Evolutionary conservation across 306 rosid species (phyloP).

Genomic region (Castanea mollissima): DNA sequence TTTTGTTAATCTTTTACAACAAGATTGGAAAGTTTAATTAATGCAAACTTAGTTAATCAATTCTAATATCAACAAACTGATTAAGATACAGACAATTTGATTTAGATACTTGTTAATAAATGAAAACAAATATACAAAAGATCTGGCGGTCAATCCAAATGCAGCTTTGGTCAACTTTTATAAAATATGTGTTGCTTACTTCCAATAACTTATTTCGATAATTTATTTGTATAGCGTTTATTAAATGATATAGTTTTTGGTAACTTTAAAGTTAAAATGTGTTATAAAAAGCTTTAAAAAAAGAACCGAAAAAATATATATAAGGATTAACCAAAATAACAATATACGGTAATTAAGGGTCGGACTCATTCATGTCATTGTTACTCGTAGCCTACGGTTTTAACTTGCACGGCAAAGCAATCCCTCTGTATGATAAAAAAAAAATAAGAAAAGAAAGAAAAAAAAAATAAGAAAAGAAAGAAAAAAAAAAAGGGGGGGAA

Average conservation of each 20-base stretch:
- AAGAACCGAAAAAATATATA: background rate
- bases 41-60: background rate
- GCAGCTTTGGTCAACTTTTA: background rate
- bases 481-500: background rate
- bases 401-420: constrained; percentile 6
- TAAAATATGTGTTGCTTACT: too few relatives aligned
- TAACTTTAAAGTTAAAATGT: too few relatives aligned
- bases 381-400: constrained; percentile 2
- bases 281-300: too few relatives aligned
- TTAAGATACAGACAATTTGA: background rate
- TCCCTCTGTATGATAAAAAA: background rate
- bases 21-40: background rate
- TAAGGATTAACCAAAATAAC: background rate
- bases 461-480: too few relatives aligned
- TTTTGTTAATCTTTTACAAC: background rate
- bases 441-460: background rate
- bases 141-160: background rate
- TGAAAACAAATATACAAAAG: background rate
- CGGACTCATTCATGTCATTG: background rate
- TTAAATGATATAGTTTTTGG: too few relatives aligned
- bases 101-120: background rate
- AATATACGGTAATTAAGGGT: background rate
- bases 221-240: too few relatives aligned
- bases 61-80: background rate
- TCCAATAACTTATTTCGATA: too few relatives aligned